Evolutionary conservation across 768 basidiomycete species (phyloP), one percentile per base, ranked within the genome.

Genomic region (Phaeolepiota aurea): DNA sequence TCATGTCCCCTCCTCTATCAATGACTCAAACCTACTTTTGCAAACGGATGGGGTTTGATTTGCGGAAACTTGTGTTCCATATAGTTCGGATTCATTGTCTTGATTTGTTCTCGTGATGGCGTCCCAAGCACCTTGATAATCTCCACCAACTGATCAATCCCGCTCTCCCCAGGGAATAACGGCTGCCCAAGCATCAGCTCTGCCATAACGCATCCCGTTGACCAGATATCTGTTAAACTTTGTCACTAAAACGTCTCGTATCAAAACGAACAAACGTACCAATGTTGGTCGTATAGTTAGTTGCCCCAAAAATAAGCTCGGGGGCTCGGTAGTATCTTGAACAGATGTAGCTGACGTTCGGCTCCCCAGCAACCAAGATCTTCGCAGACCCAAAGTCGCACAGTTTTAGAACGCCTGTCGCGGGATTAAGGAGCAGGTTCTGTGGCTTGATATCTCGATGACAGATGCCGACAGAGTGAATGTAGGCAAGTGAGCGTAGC

Each of bases 41-140:
- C 86, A 72, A 98, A 98, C 0, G 93, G 93, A 58, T 98, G 94
- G n/a, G 93, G 91, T 60, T 94, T 92, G 72, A 99, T 99, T 65
- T 98, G 94, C 1, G 96, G 96, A 72, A 99, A 99, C 66, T 98
- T 97, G 79, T 99, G 96, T 59, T 99, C 96, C 96, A 98, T 98
- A 67, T 99, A 99, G 69, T 99, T 99, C 41, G 96, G 96, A 65
- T 99, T 99, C 96, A 99, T 99, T 51, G 96, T 98, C 82, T 99
- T 98, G 77, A 99, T 99, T 64, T 99, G 96, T 59, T 98, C 96
- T 51, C 94, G 73, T 44, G 96, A 93, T 2, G 96, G 96, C 15
- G 96, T 99, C 12, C 96, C 96, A 40, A 99, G 79, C 32, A 99
- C 92, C 64, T 99, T 99, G 82, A 99, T 99, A 53, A 99, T 99